Evolutionary conservation across 306 rosid genomes (phyloP), one percentile per base, ranked within the genome.

Genomic region (Styphnolobium japonicum): DNA sequence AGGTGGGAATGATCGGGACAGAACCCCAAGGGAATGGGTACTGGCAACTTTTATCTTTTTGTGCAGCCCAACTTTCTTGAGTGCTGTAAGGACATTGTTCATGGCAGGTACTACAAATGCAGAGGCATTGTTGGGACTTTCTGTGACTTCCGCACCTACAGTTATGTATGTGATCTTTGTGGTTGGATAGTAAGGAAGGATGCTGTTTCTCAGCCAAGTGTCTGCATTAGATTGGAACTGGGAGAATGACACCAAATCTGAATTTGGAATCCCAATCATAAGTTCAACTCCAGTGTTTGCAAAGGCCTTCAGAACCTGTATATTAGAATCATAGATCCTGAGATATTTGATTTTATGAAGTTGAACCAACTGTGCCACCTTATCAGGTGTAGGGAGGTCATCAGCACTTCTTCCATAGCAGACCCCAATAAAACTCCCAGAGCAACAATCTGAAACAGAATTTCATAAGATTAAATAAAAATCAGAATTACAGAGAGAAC

Each of bases 401-500:
- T 95, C 99, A 1, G 98, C 99, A 63, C 84, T 93, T 88, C 99
- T 84, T 84, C 99, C 99, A 77, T 95, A 95, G 86, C 99, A 95
- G 53, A 95, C 87, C 77, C 99, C 99, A 39, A 95, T 66, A 34
- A 76, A 85, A 78, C 99, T 95, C 83, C 93, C 99, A 16, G 84
- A 66, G 86, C 98, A 93, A 40, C 80, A 69, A 84, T 86, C 97
- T 95, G 88, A 33, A 68, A 61, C 46, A 62, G 33, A 36, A 40
- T 61, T 63, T 78, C 56, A 82, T 21, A 37, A 76, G 19, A 65
- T 45, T 57, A 52, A 49, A 74, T 10, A 7, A 53, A 34, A 22
- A 12, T 21, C 39, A 58, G 56, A 53, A 64, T 37, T 55, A 9
- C 64, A 48, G 42, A 64, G 43, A 64, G 22, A 70, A 21, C 6